phyloP scores from a whole-genome alignment of 768 basidiomycete genomes.

The Boletus insuetus region DNA sequence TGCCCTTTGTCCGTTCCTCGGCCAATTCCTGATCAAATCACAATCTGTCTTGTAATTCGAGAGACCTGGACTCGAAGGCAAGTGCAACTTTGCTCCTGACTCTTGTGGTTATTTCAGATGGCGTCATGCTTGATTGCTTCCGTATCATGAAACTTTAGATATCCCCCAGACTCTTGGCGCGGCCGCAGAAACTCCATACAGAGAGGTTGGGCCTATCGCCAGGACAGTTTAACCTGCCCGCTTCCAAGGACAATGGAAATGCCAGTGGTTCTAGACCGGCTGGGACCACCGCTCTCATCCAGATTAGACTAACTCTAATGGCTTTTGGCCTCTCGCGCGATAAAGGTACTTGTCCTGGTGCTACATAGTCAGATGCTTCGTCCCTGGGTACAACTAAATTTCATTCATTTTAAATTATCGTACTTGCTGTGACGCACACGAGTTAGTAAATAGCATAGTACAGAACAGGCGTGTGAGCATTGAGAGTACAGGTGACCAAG shows the following conservation, averaged over 20 bases:
- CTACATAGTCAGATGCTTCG: too few species aligned
- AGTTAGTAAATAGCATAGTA: neutral
- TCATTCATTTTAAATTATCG: too few species aligned
- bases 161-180: neutral
- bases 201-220: neutral
- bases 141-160: conserved; percentile 2
- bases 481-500: conserved; percentile 12
- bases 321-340: too few species aligned
- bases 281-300: neutral
- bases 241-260: neutral
- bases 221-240: neutral
- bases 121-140: neutral
- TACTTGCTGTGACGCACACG: neutral
- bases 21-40: neutral
- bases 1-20: neutral
- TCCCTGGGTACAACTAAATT: too few species aligned
- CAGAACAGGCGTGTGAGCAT: neutral
- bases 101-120: neutral
- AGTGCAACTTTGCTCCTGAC: neutral
- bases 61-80: neutral
- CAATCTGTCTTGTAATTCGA: neutral
- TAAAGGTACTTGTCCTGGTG: too few species aligned
- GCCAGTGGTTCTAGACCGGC: neutral
- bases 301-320: too few species aligned
- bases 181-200: conserved; percentile 12